phyloP scores from a whole-genome alignment of 1,284 basidiomycete genomes.

The Cutaneotrichosporon sp. region DNA sequence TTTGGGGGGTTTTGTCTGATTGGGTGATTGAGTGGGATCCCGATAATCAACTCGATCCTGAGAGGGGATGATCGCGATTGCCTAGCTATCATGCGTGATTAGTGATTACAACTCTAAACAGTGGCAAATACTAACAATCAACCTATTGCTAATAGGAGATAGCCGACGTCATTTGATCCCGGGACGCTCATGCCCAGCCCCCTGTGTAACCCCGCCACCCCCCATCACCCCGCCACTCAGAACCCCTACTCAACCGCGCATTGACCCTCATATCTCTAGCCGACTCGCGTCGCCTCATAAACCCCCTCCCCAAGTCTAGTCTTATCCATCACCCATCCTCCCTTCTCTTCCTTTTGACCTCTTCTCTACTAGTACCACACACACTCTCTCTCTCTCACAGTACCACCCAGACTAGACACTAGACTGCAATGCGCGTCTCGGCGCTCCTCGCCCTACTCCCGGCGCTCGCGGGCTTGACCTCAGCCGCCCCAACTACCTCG shows the following conservation, averaged over 20 bases:
- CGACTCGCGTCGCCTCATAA: conserved; percentile 1
- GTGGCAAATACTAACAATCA: too few relatives aligned
- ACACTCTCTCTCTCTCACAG: not conserved
- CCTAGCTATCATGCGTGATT: too few relatives aligned
- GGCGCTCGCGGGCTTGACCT: conserved; percentile 40
- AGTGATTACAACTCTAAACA: too few relatives aligned
- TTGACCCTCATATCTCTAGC: not conserved
- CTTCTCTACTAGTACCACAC: not conserved
- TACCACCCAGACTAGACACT: not conserved
- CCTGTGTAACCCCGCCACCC: not conserved
- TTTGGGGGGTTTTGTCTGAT: too few relatives aligned
- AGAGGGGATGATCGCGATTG: too few relatives aligned
- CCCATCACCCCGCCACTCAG: not conserved
- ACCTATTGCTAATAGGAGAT: conserved; percentile 1
- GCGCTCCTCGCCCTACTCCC: conserved; percentile 51
- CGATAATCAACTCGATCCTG: too few relatives aligned
- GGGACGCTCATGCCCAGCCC: not conserved
- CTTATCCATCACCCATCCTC: conserved; percentile 3
- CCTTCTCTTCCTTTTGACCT: conserved; percentile 3
- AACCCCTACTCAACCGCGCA: not conserved
- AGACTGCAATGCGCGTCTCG: conserved; percentile 41
- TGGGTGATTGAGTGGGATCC: too few relatives aligned
- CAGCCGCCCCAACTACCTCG: conserved; percentile 14
- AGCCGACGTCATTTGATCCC: conserved; percentile 6
- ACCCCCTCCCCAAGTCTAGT: not conserved